phyloP scores from a whole-genome alignment of 2,329 filamentous ascomycete genomes.

The Exserohilum turcica region DNA sequence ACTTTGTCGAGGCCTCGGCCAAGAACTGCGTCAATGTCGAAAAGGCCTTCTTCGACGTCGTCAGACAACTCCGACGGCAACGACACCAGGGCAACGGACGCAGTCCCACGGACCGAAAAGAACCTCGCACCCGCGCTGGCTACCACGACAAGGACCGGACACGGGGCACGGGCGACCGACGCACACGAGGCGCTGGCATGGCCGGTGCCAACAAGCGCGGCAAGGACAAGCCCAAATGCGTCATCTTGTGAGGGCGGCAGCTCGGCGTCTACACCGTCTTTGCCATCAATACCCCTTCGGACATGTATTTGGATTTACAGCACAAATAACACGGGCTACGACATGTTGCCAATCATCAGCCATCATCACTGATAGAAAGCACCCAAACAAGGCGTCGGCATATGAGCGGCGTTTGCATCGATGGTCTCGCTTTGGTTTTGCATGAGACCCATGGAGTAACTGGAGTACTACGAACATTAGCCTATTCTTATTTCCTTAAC shows the following conservation, averaged over 20 bases:
- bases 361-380: slow-evolving; percentile 37
- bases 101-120: slow-evolving; percentile 22
- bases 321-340: slow-evolving; percentile 33
- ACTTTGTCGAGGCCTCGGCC: slow-evolving; percentile 95
- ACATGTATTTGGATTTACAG: slow-evolving; percentile 34
- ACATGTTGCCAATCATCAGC: slow-evolving; percentile 30
- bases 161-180: slow-evolving; percentile 20
- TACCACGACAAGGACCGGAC: slow-evolving; percentile 27
- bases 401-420: slow-evolving; percentile 46
- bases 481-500: slow-evolving; percentile 21
- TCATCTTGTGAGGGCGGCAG: slow-evolving; percentile 36
- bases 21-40: slow-evolving; percentile 99
- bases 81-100: slow-evolving; percentile 58
- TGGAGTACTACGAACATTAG: slow-evolving; percentile 30
- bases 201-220: slow-evolving; percentile 18
- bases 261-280: slow-evolving; percentile 3
- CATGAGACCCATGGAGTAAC: slow-evolving; percentile 41
- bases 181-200: slow-evolving; percentile 19
- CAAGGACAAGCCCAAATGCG: slow-evolving; percentile 43
- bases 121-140: slow-evolving; percentile 17
- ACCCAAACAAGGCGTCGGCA: slow-evolving; percentile 41
- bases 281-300: slow-evolving; percentile 13
- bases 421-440: slow-evolving; percentile 36
- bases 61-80: slow-evolving; percentile 85
- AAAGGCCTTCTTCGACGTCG: slow-evolving; percentile 98